Base-by-base conservation (phyloP, 768 basidiomycete species). In the Strobilomyces confusus region DNA sequence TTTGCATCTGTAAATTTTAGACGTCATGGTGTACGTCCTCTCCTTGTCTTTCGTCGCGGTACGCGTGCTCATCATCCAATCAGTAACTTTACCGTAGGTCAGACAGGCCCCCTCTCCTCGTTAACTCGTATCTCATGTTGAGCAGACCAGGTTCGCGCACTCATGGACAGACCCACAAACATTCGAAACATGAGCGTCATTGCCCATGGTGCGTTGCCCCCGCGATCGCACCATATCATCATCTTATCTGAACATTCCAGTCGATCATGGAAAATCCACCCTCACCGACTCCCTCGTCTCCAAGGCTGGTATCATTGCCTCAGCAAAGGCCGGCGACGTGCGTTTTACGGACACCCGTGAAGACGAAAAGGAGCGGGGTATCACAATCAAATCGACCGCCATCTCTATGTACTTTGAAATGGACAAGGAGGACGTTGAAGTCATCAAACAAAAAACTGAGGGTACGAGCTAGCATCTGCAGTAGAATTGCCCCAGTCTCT, bases 261-360 rank as follows among this genome's bases (percentile, higher is more conserved):
- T 99, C 83, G 97, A 99, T 76, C 97, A 99, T 79, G 97, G 97
- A 78, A 99, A 99, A 77, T 99, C 97, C 52, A 99, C 97, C 64
- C 86, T 99, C 63, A 98, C 97, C 62, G 97, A 99, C 75, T 98
- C 95, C 38, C 81, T 99, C 42, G 95, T 99, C 70, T 95, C 95
- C 60, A 98, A 98, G 80, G 97, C 97, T 58, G 97, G 97, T 82
- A 99, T 99, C 72, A 98, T 99, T 64, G 95, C 97, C 57, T 76
- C 79, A 40, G 77, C 92, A 67, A 95, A 97, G 72, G 92, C 97
- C 55, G 97, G 97, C 70, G 93, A 97, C 55, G 80, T 91, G 83
- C 92, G 95, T 56, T 98, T 95, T 72, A 98, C 92, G 51, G 94
- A 98, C 74, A 98, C 97, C 55, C 82, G 95, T 78, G 84, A 89